Evolutionary conservation across 805 yeast species (phyloP).

Genomic region (Metschnikowia noctiluminum): DNA sequence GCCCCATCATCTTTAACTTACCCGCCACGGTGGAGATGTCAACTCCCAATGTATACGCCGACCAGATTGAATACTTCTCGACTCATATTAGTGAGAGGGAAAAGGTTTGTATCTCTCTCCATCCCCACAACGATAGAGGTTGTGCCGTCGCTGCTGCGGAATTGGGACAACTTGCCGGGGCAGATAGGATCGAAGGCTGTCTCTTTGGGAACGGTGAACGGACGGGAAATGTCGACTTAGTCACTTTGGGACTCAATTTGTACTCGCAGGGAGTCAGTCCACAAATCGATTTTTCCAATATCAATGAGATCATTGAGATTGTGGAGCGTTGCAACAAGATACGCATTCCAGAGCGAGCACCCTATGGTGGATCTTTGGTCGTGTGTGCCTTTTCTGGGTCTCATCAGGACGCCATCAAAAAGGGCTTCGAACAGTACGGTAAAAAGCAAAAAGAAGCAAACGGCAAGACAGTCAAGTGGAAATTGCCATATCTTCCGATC

Average conservation of each 20-base stretch:
- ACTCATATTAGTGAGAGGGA: conserved; percentile 63
- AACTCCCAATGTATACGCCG: conserved; percentile 80
- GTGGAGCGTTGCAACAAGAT: conserved; percentile 80
- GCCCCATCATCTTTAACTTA: conserved; percentile 73
- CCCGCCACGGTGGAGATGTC: conserved; percentile 86
- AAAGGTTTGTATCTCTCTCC: conserved; percentile 69
- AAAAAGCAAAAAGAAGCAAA: conserved; percentile 34
- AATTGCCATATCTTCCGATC: conserved; percentile 76
- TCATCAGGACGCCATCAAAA: conserved; percentile 87
- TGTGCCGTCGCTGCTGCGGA: conserved; percentile 90
- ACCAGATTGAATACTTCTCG: conserved; percentile 74
- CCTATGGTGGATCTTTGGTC: conserved; percentile 79
- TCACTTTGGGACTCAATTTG: conserved; percentile 71
- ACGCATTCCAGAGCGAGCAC: conserved; percentile 75
- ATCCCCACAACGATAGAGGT: conserved; percentile 83
- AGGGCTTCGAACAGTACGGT: conserved; percentile 60
- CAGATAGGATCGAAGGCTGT: conserved; percentile 86
- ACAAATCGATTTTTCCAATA: conserved; percentile 65
- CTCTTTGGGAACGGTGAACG: conserved; percentile 84
- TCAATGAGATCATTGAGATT: conserved; percentile 61
- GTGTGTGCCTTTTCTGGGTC: conserved; percentile 83
- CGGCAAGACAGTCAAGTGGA: conserved; percentile 50
- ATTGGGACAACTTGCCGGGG: conserved; percentile 78
- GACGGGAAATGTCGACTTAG: conserved; percentile 82
- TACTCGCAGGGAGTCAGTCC: conserved; percentile 79